phyloP scores from a whole-genome alignment of 345 rosid genomes.

The Cardamine occulta region DNA sequence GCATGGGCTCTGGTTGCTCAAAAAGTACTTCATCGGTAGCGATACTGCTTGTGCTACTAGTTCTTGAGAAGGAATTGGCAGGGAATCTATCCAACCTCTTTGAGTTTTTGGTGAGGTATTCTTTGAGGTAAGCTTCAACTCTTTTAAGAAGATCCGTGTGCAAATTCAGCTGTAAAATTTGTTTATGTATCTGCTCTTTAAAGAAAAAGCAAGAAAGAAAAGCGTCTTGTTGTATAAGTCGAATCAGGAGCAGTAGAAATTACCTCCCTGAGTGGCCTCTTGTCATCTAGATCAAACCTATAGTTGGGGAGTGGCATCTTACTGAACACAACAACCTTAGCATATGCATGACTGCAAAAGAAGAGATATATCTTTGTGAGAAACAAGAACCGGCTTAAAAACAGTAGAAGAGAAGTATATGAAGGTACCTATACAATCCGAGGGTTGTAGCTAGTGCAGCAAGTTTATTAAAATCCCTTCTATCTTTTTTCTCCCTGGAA shows the following conservation, averaged over 20 bases:
- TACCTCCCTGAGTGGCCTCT: conserved; percentile 96
- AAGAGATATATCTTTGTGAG: conserved; percentile 8
- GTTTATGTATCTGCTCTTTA: conserved; percentile 9
- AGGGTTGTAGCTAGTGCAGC: conserved; percentile 68
- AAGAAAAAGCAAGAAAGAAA: conserved; percentile 10
- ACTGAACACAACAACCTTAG: conserved; percentile 82
- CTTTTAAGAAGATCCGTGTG: conserved; percentile 61
- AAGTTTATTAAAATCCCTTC: conserved; percentile 75
- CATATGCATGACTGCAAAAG: conserved; percentile 73
- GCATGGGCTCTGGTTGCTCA: conserved; percentile 63
- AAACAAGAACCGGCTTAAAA: background rate
- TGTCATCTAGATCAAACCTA: conserved; percentile 92
- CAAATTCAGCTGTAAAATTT: conserved; percentile 62
- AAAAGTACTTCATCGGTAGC: conserved; percentile 69
- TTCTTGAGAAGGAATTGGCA: conserved; percentile 59
- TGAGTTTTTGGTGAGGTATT: conserved; percentile 59
- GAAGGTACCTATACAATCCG: conserved; percentile 78
- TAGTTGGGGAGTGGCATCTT: conserved; percentile 93
- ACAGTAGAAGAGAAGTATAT: background rate
- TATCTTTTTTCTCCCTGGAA: conserved; percentile 85
- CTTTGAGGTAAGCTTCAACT: conserved; percentile 66
- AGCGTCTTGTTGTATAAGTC: background rate
- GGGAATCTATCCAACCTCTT: conserved; percentile 48
- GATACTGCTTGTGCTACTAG: conserved; percentile 62
- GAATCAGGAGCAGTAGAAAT: background rate